Base-by-base conservation (phyloP, 192 early-diverging fungal genomes). In the Coemansia erecta region DNA sequence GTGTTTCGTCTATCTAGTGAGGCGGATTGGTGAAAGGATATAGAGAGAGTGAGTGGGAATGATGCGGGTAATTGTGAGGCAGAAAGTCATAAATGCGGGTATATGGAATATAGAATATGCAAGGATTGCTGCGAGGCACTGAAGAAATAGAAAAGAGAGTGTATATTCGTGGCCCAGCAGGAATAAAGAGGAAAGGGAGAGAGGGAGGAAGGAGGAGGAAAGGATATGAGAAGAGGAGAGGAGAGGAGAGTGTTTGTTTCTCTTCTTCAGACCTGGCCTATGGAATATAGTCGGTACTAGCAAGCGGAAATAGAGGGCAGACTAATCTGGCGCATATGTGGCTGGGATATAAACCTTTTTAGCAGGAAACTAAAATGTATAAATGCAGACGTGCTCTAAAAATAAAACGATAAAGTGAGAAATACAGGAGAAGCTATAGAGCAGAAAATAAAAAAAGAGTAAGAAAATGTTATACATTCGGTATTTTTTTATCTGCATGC, bases 111-210 rank as follows among this genome's bases (percentile, higher is more conserved):
- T 28, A 35, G 51, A 53, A 18, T 54, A 54, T 40, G 31, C 52
- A 39, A 39, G 52, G 31, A 54, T 54, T 39, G 21, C 37, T 60
- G 58, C 37, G 33, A 39, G 48, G 46, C 58, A 37, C 35, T 7
- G 8, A 11, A 37, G 8, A 37, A 7, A 1, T 5, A 37, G 10
- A 37, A 37, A 37, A 40, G 53, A 40, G 53, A 39, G 15, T 55
- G 33, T 11, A 55, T 40, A 39, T 39, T 55, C 53, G 40, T 55
- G 10, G 52, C 14, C 28, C 17, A 18, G 52, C 17, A 12, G 28
- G 4, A 26, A 26, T 3, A 26, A 26, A 26, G 4, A 26, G 26
- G 26, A 26, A 26, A 4, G 1, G 26, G 26, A 4, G 26, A 26
- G 26, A 4, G 4, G 26, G 26, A 26, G 4, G 4, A 4, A 26